A percentile compares a stretch with the other conserved stretches of the same genome.
phyloP scores from a whole-genome alignment of 805 yeast genomes.

The Starmerella tilneyi region DNA sequence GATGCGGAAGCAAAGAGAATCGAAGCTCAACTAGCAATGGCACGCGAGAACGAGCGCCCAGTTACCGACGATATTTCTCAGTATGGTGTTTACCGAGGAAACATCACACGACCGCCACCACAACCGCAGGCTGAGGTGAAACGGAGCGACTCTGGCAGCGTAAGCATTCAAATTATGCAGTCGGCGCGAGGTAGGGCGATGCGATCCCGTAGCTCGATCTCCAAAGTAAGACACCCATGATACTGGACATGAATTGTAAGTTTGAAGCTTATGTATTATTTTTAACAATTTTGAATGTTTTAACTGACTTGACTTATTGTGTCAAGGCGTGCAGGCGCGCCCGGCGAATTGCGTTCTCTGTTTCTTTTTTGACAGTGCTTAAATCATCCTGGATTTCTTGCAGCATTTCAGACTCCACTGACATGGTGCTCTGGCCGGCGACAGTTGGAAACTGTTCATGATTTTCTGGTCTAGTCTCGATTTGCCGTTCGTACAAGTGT shows the following conservation, averaged over 20 bases:
- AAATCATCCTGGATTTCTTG: not conserved
- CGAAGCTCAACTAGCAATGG: constrained; percentile 5
- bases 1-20: constrained; percentile 12
- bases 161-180: not conserved
- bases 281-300: no score
- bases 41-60: no score
- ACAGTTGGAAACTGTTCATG: no score
- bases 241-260: no score
- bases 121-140: not conserved
- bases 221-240: no score
- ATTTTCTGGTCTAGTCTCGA: not conserved
- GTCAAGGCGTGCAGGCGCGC: not conserved
- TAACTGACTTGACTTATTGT: no score
- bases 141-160: not conserved
- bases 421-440: not conserved
- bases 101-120: not conserved
- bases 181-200: not conserved
- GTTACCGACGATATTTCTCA: no score
- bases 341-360: not conserved
- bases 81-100: not conserved
- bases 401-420: not conserved
- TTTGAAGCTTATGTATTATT: no score
- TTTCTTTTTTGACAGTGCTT: not conserved
- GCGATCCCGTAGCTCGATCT: no score
- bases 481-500: not conserved